These are phyloP conservation scores for Neofusicoccum umdonicola DNA, from an alignment of 2,329 filamentous ascomycete species.

Conservation along the genomic window DNA sequence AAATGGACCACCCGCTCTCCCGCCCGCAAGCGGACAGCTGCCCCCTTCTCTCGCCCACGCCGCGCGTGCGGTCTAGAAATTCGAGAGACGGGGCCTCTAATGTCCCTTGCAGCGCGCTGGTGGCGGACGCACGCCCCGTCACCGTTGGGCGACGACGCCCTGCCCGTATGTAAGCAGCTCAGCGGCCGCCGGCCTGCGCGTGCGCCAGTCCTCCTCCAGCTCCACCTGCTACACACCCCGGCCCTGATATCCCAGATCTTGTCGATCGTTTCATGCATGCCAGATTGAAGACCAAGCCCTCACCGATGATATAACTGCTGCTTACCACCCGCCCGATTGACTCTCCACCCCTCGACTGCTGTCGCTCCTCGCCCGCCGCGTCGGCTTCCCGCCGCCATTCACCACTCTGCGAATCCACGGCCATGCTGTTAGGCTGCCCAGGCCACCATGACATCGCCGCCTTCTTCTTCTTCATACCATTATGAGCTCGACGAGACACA, in stretches of 20 bases:
- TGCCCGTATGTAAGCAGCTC: too few species aligned
- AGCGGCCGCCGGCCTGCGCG: neutral
- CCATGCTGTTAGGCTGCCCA: neutral
- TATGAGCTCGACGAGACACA: neutral
- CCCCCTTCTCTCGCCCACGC: neutral
- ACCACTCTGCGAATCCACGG: neutral
- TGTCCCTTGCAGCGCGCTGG: neutral
- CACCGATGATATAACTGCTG: neutral
- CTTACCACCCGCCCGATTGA: neutral
- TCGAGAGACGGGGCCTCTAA: neutral
- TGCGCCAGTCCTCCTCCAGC: too few species aligned
- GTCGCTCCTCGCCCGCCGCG: neutral
- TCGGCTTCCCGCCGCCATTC: too few species aligned
- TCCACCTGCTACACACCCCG: neutral
- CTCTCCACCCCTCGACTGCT: neutral
- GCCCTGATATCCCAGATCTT: neutral
- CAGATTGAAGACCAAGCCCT: neutral
- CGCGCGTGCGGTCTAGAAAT: neutral
- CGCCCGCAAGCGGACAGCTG: neutral
- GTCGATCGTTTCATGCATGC: conserved; percentile 6
- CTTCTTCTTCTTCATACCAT: neutral
- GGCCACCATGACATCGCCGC: neutral
- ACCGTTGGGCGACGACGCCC: neutral
- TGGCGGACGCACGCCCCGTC: too few species aligned
- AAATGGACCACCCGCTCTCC: neutral